Evolutionary conservation across 148 eudicot species (phyloP), one percentile per base, ranked within the genome.

Genomic region (Arctostaphylos glauca): DNA sequence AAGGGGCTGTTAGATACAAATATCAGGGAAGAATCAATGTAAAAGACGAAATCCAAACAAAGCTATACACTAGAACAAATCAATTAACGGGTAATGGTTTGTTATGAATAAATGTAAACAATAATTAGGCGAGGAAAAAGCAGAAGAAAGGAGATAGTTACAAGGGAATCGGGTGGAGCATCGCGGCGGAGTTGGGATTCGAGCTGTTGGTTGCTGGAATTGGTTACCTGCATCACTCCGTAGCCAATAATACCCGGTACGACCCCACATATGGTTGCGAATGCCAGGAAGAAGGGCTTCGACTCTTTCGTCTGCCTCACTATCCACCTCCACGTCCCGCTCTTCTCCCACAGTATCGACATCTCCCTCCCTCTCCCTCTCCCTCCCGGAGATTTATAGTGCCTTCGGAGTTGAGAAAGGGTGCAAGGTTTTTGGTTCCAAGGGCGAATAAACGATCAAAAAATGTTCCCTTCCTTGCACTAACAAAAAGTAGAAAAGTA

Each of bases 251-350:
- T 52, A 5, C 98, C 97, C 12, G 98, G 98, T 19, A 95, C 82
- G 2, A 95, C 96, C 41, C 96, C 98, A 82, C 98, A 95, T 4
- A 94, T 89, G 60, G 93, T 90, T 2, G 98, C 98, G 84, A 95
- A 94, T 0, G 92, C 87, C 58, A 89, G 74, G 92, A 95, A 95
- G 86, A 95, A 95, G 10, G 98, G 95, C 88, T 91, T 95, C 5
- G 98, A 95, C 54, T 94, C 98, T 56, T 92, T 81, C 0, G 96
- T 90, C 83, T 80, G 90, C 64, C 86, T 81, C 76, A 95, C 98
- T 41, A 95, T 81, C 89, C 92, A 87, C 82, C 96, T 89, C 98
- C 98, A 95, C 23, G 91, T 62, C 38, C 66, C 74, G 85, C 97
- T 90, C 88, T 86, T 91, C 82, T 87, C 88, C 91, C 90, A 88